These are phyloP conservation scores for Globisporangium paddicum DNA, from an alignment of 352 stramenopile species.

Conservation along the genomic window DNA sequence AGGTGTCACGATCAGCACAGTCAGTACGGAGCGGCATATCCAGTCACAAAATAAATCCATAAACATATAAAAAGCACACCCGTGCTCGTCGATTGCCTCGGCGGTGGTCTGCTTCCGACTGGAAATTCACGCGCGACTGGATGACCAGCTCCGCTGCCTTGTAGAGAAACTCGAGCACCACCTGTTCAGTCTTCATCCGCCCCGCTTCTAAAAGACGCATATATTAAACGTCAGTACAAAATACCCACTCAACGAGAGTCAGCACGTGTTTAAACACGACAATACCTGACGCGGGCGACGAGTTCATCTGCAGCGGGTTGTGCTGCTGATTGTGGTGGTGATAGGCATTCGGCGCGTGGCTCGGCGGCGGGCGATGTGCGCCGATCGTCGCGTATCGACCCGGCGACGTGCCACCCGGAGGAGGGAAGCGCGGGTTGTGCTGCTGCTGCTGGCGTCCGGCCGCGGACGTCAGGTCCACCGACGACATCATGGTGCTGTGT, in stretches of 20 bases:
- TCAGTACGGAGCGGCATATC: background rate
- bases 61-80: conserved; percentile 24
- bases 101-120: conserved; percentile 37
- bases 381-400: conserved; percentile 10
- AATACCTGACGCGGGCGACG: conserved; percentile 14
- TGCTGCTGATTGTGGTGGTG: conserved; percentile 4
- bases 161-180: conserved; percentile 82
- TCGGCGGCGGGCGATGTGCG: conserved; percentile 4
- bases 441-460: conserved; percentile 3
- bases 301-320: conserved; percentile 2
- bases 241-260: background rate
- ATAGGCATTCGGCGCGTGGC: background rate
- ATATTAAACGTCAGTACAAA: background rate
- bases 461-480: conserved; percentile 8
- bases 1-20: background rate
- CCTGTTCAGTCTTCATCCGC: conserved; percentile 74
- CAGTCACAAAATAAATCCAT: too few relatives aligned
- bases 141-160: conserved; percentile 81
- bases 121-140: conserved; percentile 73
- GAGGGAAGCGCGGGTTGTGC: conserved; percentile 1
- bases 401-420: background rate
- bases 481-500: conserved; percentile 11
- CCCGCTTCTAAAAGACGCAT: conserved; percentile 28
- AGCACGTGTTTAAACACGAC: background rate
- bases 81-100: conserved; percentile 48